Base-by-base conservation (phyloP, 108 stramenopile species). In the Epipyxis sp. region DNA sequence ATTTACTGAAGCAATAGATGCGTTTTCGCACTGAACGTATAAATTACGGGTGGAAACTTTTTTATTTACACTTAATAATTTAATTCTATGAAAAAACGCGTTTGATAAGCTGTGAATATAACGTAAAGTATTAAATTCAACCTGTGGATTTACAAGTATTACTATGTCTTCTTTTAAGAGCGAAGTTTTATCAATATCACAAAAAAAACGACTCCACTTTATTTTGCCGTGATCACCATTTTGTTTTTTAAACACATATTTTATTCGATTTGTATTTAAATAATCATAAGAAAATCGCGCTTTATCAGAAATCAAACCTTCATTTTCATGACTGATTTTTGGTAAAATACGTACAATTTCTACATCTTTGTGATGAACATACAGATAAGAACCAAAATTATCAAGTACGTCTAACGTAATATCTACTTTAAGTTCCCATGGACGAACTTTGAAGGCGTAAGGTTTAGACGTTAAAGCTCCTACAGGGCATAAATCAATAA, bases 271-370 rank as follows among this genome's bases (percentile, higher is more conserved):
- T 65, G 34, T 65, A 65, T 32, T 65, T 32, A 32, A 32, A 32
- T 16, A 82, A 77, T 85, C 84, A 80, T 85, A 85, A 40, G 79
- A 77, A 78, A 81, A 85, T 32, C 84, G 74, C 32, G 84, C 82
- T 79, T 85, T 85, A 77, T 85, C 84, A 82, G 83, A 80, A 76
- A 85, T 85, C 84, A 82, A 85, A 82, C 83, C 80, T 67, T 77
- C 77, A 46, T 85, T 85, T 25, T 83, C 82, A 30, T 78, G 79
- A 80, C 83, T 85, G 79, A 80, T 82, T 43, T 82, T 71, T 59
- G 84, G 80, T 40, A 78, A 77, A 25, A 85, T 82, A 42, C 84
- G 72, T 76, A 85, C 77, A 59, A 85, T 82, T 82, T 85, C 84
- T 39, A 39, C 46, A 42, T 81, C 84, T 82, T 85, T 85, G 42